Evolutionary conservation across 805 yeast genomes (phyloP).

Genomic region (Nakazawaea ernobii): DNA sequence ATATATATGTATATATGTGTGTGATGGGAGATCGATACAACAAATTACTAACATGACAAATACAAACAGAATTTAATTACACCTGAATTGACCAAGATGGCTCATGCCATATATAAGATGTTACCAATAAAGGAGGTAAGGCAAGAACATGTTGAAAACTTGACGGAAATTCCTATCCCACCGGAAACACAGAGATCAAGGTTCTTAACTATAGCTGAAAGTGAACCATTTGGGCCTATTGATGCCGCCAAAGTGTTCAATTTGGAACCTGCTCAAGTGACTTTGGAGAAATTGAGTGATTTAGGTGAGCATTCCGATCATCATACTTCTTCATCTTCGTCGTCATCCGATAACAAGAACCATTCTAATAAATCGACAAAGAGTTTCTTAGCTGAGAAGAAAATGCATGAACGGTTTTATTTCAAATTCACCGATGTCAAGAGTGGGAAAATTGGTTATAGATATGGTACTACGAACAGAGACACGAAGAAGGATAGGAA

Average conservation of each 20-base stretch:
- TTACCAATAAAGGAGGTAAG: slow-evolving; percentile 62
- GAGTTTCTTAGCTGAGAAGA: slow-evolving; percentile 39
- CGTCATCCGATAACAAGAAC: slow-evolving; percentile 13
- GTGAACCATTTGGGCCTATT: slow-evolving; percentile 91
- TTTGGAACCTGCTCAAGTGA: slow-evolving; percentile 81
- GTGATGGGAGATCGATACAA: too few species aligned
- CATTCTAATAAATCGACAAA: slow-evolving; percentile 14
- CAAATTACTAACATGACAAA: too few species aligned
- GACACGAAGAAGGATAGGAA: slow-evolving; percentile 84
- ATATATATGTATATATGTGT: not conserved
- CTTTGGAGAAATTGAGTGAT: slow-evolving; percentile 64
- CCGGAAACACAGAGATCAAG: slow-evolving; percentile 74
- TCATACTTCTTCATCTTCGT: slow-evolving; percentile 13
- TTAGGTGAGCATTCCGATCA: slow-evolving; percentile 45
- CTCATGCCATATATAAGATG: slow-evolving; percentile 64
- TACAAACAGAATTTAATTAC: slow-evolving; percentile 37
- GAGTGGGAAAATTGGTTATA: slow-evolving; percentile 75
- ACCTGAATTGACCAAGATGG: slow-evolving; percentile 53
- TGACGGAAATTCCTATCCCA: slow-evolving; percentile 93
- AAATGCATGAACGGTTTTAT: slow-evolving; percentile 45
- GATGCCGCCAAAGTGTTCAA: slow-evolving; percentile 87
- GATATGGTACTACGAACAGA: slow-evolving; percentile 88
- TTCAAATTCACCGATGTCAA: slow-evolving; percentile 74
- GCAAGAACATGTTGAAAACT: slow-evolving; percentile 53
- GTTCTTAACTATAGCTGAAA: slow-evolving; percentile 85